These are phyloP conservation scores for Aureobasidium melanogenum DNA, from an alignment of 2,329 filamentous ascomycete genomes.

Conservation along the genomic window DNA sequence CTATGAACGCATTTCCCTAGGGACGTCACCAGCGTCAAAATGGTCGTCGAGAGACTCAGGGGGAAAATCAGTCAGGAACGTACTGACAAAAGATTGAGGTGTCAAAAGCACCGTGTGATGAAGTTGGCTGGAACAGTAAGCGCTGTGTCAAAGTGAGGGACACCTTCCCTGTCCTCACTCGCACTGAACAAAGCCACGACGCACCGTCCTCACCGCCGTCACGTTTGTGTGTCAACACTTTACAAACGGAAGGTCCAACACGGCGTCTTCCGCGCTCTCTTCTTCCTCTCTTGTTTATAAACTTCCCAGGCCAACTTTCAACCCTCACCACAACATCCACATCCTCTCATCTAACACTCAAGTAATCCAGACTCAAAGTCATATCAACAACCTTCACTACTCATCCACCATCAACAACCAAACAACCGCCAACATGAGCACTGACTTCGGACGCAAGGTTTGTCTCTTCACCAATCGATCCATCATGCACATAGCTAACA, in stretches of 20 bases:
- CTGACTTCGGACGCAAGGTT: conserved; percentile 6
- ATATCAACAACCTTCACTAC: conserved; percentile 3
- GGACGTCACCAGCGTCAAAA: background rate
- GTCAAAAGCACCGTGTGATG: background rate
- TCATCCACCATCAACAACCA: background rate
- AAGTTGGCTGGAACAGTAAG: background rate
- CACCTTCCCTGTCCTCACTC: background rate
- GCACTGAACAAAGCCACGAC: background rate
- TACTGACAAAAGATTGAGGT: background rate
- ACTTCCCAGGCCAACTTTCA: background rate
- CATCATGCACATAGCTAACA: background rate
- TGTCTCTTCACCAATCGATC: background rate
- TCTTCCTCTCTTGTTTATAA: background rate
- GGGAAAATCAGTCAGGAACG: background rate
- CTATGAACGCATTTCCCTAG: background rate
- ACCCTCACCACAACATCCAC: background rate
- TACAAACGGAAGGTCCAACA: conserved; percentile 3
- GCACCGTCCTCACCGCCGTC: background rate
- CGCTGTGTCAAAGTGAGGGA: background rate
- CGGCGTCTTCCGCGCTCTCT: background rate
- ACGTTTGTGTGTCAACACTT: background rate
- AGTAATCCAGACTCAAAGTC: background rate
- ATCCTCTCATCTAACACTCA: background rate
- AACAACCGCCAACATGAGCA: conserved; percentile 5
- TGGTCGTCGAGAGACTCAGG: background rate